phyloP scores from a whole-genome alignment of 306 rosid genomes.

The Cucumis sativus region DNA sequence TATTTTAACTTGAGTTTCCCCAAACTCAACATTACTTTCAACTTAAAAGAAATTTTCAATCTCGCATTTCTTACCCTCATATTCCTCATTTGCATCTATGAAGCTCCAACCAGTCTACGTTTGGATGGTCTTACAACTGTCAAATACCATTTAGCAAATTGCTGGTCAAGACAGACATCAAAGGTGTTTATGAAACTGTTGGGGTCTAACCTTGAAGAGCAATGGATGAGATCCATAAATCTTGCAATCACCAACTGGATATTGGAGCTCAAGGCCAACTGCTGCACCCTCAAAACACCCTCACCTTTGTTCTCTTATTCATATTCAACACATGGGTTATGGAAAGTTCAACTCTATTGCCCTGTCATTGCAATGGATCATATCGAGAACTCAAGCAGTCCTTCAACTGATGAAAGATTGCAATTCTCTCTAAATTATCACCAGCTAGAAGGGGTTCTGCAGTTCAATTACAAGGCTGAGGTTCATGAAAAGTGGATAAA shows the following conservation, averaged over 20 bases:
- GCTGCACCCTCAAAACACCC: constrained; percentile 34
- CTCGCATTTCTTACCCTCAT: constrained; percentile 46
- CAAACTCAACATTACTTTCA: constrained; percentile 24
- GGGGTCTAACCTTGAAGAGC: constrained; percentile 75
- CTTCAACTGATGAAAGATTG: constrained; percentile 55
- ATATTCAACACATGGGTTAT: constrained; percentile 44
- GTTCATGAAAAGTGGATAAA: constrained; percentile 58
- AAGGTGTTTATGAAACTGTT: constrained; percentile 51
- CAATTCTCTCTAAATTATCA: constrained; percentile 66
- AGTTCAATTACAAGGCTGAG: constrained; percentile 52
- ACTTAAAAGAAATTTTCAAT: constrained; percentile 50
- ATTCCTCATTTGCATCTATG: constrained; percentile 71
- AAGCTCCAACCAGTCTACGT: constrained; percentile 59
- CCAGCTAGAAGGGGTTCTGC: constrained; percentile 86
- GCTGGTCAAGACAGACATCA: constrained; percentile 35
- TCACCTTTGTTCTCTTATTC: constrained; percentile 67
- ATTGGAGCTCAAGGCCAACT: constrained; percentile 39
- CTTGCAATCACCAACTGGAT: constrained; percentile 82
- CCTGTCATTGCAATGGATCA: constrained; percentile 66
- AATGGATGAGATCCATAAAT: constrained; percentile 86
- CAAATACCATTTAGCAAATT: constrained; percentile 28
- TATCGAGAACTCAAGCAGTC: constrained; percentile 30
- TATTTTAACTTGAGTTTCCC: constrained; percentile 34
- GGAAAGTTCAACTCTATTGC: constrained; percentile 82
- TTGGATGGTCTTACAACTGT: constrained; percentile 32